Percentiles rank a stretch among this genome's conserved stretches.
Evolutionary conservation across 495 filamentous ascomycete species (phyloP).

Genomic region (Xylaria scruposa): DNA sequence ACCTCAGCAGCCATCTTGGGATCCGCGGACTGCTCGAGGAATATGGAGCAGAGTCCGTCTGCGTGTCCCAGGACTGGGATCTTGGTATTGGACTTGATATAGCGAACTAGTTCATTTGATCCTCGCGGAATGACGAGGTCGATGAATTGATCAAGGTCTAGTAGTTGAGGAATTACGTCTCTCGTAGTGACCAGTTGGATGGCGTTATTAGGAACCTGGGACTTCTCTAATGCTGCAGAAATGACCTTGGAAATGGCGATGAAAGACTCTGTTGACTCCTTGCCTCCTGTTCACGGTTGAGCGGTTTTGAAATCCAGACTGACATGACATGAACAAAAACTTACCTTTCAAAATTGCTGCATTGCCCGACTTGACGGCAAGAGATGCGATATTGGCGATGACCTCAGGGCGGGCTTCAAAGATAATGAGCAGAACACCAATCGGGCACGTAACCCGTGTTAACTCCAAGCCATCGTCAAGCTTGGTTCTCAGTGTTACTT

Average conservation of each 20-base stretch:
- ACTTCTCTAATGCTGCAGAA: constrained; percentile 74
- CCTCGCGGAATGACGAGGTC: constrained; percentile 96
- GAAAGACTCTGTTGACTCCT: constrained; percentile 94
- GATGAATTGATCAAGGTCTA: constrained; percentile 83
- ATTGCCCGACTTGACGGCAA: constrained; percentile 97
- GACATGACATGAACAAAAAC: background rate
- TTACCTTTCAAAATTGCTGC: constrained; percentile 91
- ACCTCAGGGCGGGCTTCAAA: constrained; percentile 98
- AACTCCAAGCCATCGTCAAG: constrained; percentile 89
- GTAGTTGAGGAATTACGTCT: constrained; percentile 83
- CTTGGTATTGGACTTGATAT: constrained; percentile 86
- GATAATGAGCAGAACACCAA: constrained; percentile 95
- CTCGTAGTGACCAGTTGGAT: constrained; percentile 93
- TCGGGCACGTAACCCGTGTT: constrained; percentile 88
- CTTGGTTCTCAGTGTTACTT: constrained; percentile 78
- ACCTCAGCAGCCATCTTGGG: constrained; percentile 73
- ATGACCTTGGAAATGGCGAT: constrained; percentile 86
- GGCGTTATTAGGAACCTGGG: constrained; percentile 81
- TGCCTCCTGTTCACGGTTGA: constrained; percentile 66
- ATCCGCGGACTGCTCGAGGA: constrained; percentile 83
- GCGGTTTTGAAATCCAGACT: constrained; percentile 6
- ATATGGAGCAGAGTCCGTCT: constrained; percentile 91
- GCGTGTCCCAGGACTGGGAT: constrained; percentile 98
- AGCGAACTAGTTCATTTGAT: constrained; percentile 89
- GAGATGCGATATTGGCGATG: constrained; percentile 97